Evolutionary conservation across 2,329 filamentous ascomycete genomes (phyloP), one percentile per base, ranked within the genome.

Genomic region (Ceratocystis diversiconidia): DNA sequence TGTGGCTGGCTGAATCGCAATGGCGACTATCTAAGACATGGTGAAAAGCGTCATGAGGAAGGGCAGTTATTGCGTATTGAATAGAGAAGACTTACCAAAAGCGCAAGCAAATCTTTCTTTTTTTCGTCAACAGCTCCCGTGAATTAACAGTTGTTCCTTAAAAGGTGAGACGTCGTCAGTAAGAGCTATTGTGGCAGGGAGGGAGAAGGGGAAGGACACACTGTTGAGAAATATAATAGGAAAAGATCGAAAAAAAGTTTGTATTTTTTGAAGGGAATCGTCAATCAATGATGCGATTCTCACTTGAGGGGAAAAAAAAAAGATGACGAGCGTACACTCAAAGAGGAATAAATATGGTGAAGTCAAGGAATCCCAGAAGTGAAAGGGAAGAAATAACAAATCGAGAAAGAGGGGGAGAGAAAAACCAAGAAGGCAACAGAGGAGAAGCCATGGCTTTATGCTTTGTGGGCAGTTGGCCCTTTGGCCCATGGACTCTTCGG

Each of bases 381-480:
- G 36, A n/a, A 44, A 43, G 19, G 28, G 12, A 43, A 61, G 63
- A 48, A 50, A 25, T n/a, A 59, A 17, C 46, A 60, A 8, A 61
- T 8, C 32, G 12, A 48, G 43, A 32, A 25, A 48, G 25, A 64
- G 48, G 48, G 48, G 48, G 48, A 52, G 19, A 17, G 5, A 52
- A 41, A n/a, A 41, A 22, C 5, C 12, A 44, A 22, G 19, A 46
- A 36, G 28, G n/a, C 43, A 25, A 43, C 28, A 25, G 50, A 59
- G 44, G 62, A 55, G 46, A 50, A 63, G 62, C 48, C 62, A 19
- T 57, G 44, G 30, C 62, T 43, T 64, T 64, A 43, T 64, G 46
- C 30, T 55, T 55, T 32, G 19, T 59, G 44, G n/a, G 62, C 36
- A 57, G 48, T 28, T 64, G 17, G 62, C 48, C 22, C 15, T 25